Evolutionary conservation across 2,329 filamentous ascomycete genomes (phyloP), one percentile per base, ranked within the genome.

Genomic region (Fusarium domesticum): DNA sequence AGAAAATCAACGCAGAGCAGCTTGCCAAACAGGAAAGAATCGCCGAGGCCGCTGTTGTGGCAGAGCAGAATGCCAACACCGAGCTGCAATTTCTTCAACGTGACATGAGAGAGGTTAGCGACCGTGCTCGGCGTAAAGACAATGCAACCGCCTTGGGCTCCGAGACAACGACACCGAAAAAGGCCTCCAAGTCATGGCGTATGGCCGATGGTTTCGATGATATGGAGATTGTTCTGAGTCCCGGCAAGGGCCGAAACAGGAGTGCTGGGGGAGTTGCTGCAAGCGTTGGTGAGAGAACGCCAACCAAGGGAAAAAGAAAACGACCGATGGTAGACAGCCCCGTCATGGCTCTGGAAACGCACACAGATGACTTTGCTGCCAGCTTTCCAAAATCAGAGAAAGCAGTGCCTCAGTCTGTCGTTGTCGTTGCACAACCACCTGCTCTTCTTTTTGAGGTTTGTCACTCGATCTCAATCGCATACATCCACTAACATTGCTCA

Each of bases 171-270:
- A 88, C 85, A 0, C 83, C 84, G 3, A 87, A 76, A 58, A 84
- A 80, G 62, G 61, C 68, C 1, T 65, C 73, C 19, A 81, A 77
- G 61, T 66, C 70, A 1, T 78, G 78, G 66, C 73, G 76, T 1
- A 70, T 86, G 38, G 77, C 85, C 2, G 88, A 93, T 65, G 88
- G 88, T 0, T 93, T 93, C 57, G 86, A 91, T 47, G 81, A 88
- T 47, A 70, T 80, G 51, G 78, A 82, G 49, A 70, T 80, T 42
- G 70, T 72, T 6, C 61, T 65, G 5, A 82, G 78, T 43, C 79
- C 78, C 1, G 75, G 66, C 58, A 80, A 78, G 54, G 71, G 70
- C 1, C 69, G 59, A 51, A 67, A 53, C 52, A 54, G 72, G 63
- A 49, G 71, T 41, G 62, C 65, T 0, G 70, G 70, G 1, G 64